Base-by-base conservation (phyloP, 441 rosid genomes). In the Eutrema salsugineum region DNA sequence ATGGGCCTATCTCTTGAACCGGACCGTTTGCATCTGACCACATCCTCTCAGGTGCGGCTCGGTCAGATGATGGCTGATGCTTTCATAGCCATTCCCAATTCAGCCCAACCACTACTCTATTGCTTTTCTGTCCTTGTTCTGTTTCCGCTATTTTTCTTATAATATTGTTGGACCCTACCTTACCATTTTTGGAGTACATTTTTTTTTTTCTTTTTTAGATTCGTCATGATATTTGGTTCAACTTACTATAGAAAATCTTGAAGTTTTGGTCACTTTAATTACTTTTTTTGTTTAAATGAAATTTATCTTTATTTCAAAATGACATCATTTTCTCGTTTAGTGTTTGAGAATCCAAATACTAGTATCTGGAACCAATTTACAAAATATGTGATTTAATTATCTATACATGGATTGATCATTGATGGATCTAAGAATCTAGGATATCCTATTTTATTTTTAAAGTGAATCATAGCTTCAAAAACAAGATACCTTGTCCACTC, bases 1-100 rank as follows among this genome's bases (percentile, higher is more conserved):
- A 80, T 73, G 82, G 94, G 96, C 15, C 80, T 88, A 19, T 85
- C 84, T 4, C 80, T 90, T 2, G 93, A 81, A 73, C 90, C 90
- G 2, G 96, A 84, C 17, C 75, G 79, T 63, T 71, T 87, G 63
- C 98, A 92, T 74, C 85, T 92, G 28, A 85, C 96, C 20, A 83
- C 91, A 9, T 73, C 81, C 4, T 76, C 90, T 16, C 90, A 92
- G 84, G 94, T 90, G 53, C 82, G 71, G 40, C 83, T 90, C 0
- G 96, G 96, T 14, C 81, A 81, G 47, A 76, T 66, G 83, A 54
- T 92, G 76, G 88, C 87, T n/a, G 67, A 73, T 24, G 80, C 85
- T 16, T 88, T 80, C 74, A 79, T 86, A 20, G 66, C 54, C 22
- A 70, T 76, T 62, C 71, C 75, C 10, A 76, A 16, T 47, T 63